These are phyloP conservation scores for Aegilops tauschii DNA, from an alignment of 176 grass and related monocot genomes.

Conservation along the genomic window DNA sequence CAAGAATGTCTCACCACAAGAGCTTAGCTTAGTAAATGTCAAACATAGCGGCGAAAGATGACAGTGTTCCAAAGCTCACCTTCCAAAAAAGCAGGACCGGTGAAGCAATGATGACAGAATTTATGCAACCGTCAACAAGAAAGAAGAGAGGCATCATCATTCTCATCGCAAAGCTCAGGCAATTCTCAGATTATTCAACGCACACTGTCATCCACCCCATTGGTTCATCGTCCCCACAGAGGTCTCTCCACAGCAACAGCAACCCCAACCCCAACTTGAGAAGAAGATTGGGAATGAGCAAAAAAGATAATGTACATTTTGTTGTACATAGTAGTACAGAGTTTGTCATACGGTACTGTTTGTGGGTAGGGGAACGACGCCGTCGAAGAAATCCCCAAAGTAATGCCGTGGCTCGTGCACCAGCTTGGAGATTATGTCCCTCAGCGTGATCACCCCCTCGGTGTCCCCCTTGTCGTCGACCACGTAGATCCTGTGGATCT, in stretches of 20 bases:
- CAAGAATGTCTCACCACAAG: not conserved
- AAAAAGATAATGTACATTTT: slow-evolving; percentile 25
- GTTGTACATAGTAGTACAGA: not conserved
- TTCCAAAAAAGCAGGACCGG: no score
- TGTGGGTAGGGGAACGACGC: slow-evolving; percentile 72
- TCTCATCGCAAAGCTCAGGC: not conserved
- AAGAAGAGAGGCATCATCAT: not conserved
- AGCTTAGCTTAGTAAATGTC: not conserved
- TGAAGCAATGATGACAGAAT: not conserved
- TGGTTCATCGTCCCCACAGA: not conserved
- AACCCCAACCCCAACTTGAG: not conserved
- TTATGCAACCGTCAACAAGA: not conserved
- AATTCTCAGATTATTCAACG: not conserved
- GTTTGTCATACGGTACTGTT: slow-evolving; percentile 67
- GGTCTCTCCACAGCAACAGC: not conserved
- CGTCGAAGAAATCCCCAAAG: slow-evolving; percentile 96
- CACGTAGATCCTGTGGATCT: slow-evolving; percentile 90
- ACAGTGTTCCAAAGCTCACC: not conserved
- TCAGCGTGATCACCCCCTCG: slow-evolving; percentile 81
- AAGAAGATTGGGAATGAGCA: not conserved
- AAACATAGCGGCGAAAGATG: not conserved
- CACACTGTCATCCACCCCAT: slow-evolving; percentile 11
- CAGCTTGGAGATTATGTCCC: slow-evolving; percentile 97
- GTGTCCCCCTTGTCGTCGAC: slow-evolving; percentile 50
- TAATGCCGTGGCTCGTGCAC: slow-evolving; percentile 88